Base-by-base conservation (phyloP, 2,329 filamentous ascomycete species). In the Fusarium compactum region DNA sequence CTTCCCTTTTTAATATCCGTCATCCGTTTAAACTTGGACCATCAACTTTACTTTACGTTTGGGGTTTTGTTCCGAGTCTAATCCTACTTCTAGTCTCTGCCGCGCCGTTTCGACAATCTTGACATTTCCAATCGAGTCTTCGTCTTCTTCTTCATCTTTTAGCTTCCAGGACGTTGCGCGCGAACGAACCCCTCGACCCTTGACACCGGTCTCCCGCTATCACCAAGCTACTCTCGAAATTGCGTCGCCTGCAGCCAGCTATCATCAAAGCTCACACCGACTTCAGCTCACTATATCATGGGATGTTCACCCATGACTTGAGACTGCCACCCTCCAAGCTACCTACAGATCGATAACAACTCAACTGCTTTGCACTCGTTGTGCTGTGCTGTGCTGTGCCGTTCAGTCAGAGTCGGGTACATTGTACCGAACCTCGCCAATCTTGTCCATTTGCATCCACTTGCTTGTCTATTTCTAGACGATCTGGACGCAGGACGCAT, bases 291-390 rank as follows among this genome's bases (percentile, higher is more conserved):
- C 48, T 60, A 57, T 73, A 75, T 73, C 73, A 75, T 75, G 73
- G 69, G 71, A 47, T 58, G 62, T 43, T 75, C 58, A 72, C 73
- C 64, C 71, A 58, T 75, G 71, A 75, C 65, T 62, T 69, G 58
- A 30, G 24, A 59, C 52, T 62, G 65, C 58, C 63, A 75, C 72
- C 54, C 58, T 62, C 66, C 46, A 24, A 65, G 43, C 22, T 52
- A 45, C 47, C 34, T n/a, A 38, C 34, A 61, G 55, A 30, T 64
- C 45, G 64, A 71, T 71, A 71, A 63, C 62, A 61, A 47, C 30
- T 40, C 34, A 30, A 53, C 30, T 45, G 47, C 46, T 66, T 38
- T 32, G 41, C 58, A 41, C 40, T 50, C 30, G 46, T 32, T 67
- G 53, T 41, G 51, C 41, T 64, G 54, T 34, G 59, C 38, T 68